Base-by-base conservation (phyloP, 1,284 basidiomycete genomes). In the Heterobasidion irregulare region DNA sequence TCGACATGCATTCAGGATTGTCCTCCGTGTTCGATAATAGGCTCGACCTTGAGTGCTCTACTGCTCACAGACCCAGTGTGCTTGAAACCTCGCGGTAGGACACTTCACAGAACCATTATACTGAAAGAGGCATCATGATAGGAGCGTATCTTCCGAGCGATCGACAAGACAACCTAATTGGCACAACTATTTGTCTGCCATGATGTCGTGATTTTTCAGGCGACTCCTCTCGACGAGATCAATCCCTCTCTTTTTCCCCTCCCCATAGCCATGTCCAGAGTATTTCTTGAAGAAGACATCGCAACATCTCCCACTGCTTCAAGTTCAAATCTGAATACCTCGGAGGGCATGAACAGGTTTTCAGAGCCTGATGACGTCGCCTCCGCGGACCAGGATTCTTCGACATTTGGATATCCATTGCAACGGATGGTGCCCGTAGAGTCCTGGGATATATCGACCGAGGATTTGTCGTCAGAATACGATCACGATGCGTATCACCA, bases 381-480 rank as follows among this genome's bases (percentile, higher is more conserved):
- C 16, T 26, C 26, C 26, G 26, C 4, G 26, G 26, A 26, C 26
- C 26, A 26, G 26, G 47, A 5, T 18, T 7, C 15, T 2, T 16
- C 36, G 26, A 46, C 4, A 19, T 59, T 59, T 18, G 59, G 59
- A 1, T 53, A 59, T 36, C 59, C 59, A 13, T 43, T 60, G 32
- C 53, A 50, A 50, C 54, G 59, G 46, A 60, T 60, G 59, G 56
- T 59, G 9, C 52, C 50, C 1, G 0, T 60, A 7, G 59, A 60
- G 38, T 36, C 19, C 15, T 10, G 57, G 54, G 47, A 38, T 12
- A 12, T 46, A 13, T 19, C 15, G 8, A 38, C 12, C 16, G 58
- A 57, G 33, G 58, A 51, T 26, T 26, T 26, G 26, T 26, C 26
- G 26, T 26, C 26, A 26, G 26, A 26, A 26, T 26, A 26, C 26